Percentiles rank a stretch among this genome's conserved stretches.
Conservation (phyloP, 2,329 filamentous ascomycete species). For the Lasiodiplodia sp. region DNA sequence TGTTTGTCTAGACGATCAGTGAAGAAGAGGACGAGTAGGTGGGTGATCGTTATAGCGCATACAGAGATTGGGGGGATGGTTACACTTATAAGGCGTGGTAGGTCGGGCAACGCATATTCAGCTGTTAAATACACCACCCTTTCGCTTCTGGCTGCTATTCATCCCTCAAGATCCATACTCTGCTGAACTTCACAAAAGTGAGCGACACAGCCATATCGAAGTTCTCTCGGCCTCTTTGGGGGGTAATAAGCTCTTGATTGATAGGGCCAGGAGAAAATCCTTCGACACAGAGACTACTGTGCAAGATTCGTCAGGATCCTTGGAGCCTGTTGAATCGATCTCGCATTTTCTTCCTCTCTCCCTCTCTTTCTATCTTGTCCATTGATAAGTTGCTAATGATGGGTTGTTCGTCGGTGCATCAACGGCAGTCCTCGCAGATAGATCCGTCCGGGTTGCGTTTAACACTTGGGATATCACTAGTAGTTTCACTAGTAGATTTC, state of each 20-base stretch:
- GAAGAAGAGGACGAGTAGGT: no score
- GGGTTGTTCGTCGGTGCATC: conserved; percentile 6
- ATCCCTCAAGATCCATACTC: neutral
- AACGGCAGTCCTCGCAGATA: conserved; percentile 48
- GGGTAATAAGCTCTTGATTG: neutral
- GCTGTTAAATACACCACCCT: neutral
- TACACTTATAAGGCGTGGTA: neutral
- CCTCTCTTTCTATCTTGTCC: neutral
- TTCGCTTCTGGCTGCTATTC: neutral
- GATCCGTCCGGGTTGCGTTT: conserved; percentile 46
- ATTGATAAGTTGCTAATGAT: neutral
- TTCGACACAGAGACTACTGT: neutral
- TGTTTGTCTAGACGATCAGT: no score
- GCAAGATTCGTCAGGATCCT: neutral
- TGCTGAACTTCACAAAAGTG: neutral
- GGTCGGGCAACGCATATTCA: neutral
- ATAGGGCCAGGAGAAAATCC: neutral
- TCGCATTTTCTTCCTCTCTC: neutral
- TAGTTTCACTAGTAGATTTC: conserved; percentile 5
- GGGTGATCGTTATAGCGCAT: no score
- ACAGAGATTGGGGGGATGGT: no score
- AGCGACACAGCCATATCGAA: neutral
- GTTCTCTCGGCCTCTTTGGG: neutral
- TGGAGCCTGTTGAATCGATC: neutral
- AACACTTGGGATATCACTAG: conserved; percentile 28